Base-by-base conservation (phyloP, 495 filamentous ascomycete genomes). In the Penicillium flavigenum region DNA sequence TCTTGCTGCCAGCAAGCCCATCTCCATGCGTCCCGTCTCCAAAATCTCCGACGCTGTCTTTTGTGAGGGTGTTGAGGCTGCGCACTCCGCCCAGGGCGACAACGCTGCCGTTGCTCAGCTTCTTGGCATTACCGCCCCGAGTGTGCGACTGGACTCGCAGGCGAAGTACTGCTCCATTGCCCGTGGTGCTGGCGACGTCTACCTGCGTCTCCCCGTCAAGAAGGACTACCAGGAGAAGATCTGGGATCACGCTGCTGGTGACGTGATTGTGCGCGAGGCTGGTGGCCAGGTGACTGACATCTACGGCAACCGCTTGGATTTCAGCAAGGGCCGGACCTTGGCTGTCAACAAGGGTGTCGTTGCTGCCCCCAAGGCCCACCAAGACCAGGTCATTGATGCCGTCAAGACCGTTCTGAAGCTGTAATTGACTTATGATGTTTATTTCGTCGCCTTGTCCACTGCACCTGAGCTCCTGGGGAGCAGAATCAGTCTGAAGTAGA, bases 171-270 rank as follows among this genome's bases (percentile, higher is more conserved):
- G 86, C 45, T 92, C 88, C 3, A 92, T 99, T 68, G 92, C 95
- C n/a, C 79, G 94, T 58, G 94, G 94, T 24, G 92, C 92, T 7
- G 94, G 92, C 43, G 95, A 99, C 65, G 85, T 99, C 61, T 98
- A 98, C 71, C 77, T 98, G 62, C 81, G 94, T 49, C 75, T 99
- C 29, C 94, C 95, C 17, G 86, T 88, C 12, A 86, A 81, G 63
- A 86, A 86, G 66, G 85, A 86, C 24, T 99, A 98, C 73, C 85
- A 96, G 75, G 94, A 99, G 81, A 99, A 99, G 81, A 98, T 99
- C 61, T 99, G 94, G 94, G 94, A 99, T 70, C 94, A 99, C 74
- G 95, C 93, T 31, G 93, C 91, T n/a, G 94, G 94, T 34, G 92
- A 95, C 58, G 72, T 99, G 50, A 92, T 99, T 63, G 92, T 96